Base-by-base conservation (phyloP, 176 grass and related monocot species). In the Zoysia pacifica region DNA sequence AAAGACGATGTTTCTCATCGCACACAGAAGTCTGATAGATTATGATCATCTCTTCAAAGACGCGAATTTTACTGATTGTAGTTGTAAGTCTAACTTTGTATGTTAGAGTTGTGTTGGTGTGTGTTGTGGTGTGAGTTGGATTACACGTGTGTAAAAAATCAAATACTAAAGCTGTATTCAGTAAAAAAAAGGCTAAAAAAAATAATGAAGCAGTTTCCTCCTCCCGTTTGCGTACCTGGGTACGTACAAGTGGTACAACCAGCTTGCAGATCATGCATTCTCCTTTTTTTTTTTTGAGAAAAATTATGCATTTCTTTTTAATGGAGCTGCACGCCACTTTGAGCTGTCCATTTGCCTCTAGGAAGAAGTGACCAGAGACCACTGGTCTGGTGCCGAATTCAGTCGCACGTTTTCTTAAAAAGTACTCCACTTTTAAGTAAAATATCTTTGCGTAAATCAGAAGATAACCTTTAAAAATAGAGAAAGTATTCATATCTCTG, bases 191-290 rank as follows among this genome's bases (percentile, higher is more conserved):
- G n/a, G n/a, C n/a, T n/a, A n/a, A n/a, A n/a, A n/a, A n/a, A n/a
- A n/a, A n/a, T n/a, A n/a, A 77, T 65, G 66, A 5, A 71, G 85
- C 36, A 50, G 49, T 64, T 77, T 72, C 73, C 58, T 78, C 67
- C 3, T 46, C 45, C 66, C 19, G 39, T 9, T 39, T 11, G 75
- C 71, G 63, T 53, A 61, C 53, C 55, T 61, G 62, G 6, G 74
- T 70, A n/a, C 1, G 45, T 46, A 9, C 19, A 28, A 28, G 28
- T 28, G 28, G 43, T 62, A 70, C 65, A 8, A 11, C 3, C 45
- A 46, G n/a, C 42, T 74, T 46, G 39, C 7, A 62, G 45, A 42
- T 8, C 13, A 66, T 50, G 40, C 6, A 6, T 6, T 6, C 7
- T 7, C 6, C 6, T 46, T 46, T 5, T 46, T 46, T 46, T 46